Conservation (phyloP, 2,329 filamentous ascomycete species). For the Aspergillus sp. region DNA sequence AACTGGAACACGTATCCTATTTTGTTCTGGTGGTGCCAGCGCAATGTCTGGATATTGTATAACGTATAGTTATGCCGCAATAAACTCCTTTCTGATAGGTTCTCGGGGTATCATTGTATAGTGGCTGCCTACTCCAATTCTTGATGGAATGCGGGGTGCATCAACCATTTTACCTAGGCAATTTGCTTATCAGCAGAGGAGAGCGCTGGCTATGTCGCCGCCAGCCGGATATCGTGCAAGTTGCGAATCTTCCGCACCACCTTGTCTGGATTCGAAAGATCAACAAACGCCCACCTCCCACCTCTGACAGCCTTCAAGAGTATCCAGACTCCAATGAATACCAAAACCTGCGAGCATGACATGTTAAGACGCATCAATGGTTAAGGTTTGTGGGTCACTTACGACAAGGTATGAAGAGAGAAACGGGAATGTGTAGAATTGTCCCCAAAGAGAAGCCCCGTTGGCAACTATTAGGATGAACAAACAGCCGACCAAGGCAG, state of each 20-base stretch:
- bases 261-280: neutral
- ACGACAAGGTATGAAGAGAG: neutral
- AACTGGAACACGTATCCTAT: too few relatives aligned
- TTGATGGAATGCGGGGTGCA: too few relatives aligned
- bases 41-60: too few relatives aligned
- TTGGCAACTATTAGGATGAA: neutral
- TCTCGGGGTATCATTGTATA: too few relatives aligned
- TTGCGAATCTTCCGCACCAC: neutral
- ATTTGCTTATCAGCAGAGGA: neutral
- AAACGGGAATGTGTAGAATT: neutral
- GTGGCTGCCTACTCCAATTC: too few relatives aligned
- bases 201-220: neutral
- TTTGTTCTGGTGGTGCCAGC: too few relatives aligned
- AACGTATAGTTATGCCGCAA: too few relatives aligned
- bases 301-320: neutral
- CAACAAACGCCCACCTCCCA: neutral
- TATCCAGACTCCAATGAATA: neutral
- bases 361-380: neutral
- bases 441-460: neutral
- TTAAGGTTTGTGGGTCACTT: neutral
- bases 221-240: neutral
- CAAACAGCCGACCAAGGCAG: neutral
- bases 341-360: neutral
- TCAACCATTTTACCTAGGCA: too few relatives aligned
- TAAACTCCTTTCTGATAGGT: too few relatives aligned